These are phyloP conservation scores for Diaporthe destruens DNA, from an alignment of 2,329 filamentous ascomycete genomes.

Conservation along the genomic window DNA sequence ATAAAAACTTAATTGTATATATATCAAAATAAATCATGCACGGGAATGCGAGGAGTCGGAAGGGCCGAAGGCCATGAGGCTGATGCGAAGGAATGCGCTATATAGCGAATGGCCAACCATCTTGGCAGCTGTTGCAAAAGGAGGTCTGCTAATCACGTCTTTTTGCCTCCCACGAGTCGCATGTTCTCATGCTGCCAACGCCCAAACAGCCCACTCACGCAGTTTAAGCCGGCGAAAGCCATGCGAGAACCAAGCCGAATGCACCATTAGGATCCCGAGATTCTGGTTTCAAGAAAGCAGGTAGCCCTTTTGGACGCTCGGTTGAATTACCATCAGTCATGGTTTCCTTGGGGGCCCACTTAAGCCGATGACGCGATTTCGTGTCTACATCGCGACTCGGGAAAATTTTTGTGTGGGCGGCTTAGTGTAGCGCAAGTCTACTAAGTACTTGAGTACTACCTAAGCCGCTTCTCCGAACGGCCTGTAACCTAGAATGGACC, in stretches of 20 bases:
- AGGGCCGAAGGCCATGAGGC: constrained; percentile 1
- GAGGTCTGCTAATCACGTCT: constrained; percentile 17
- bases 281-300: constrained; percentile 25
- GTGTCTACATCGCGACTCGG: constrained; percentile 21
- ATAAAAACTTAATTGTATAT: too few species aligned
- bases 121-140: constrained; percentile 27
- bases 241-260: neutral
- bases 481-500: neutral
- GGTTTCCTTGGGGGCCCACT: constrained; percentile 26
- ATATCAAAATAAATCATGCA: too few species aligned
- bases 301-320: constrained; percentile 14
- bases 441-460: neutral
- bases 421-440: neutral
- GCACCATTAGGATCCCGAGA: constrained; percentile 5
- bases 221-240: constrained; percentile 15
- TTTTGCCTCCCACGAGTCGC: constrained; percentile 19
- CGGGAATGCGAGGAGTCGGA: constrained; percentile 5
- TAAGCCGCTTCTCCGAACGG: neutral
- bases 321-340: constrained; percentile 11
- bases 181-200: constrained; percentile 4
- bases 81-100: constrained; percentile 14
- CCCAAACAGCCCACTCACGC: constrained; percentile 8
- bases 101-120: constrained; percentile 26
- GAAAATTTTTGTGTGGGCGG: constrained; percentile 13
- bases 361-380: constrained; percentile 26